Conservation (phyloP, 2,329 filamentous ascomycete genomes). For the Cordyceps militaris region DNA sequence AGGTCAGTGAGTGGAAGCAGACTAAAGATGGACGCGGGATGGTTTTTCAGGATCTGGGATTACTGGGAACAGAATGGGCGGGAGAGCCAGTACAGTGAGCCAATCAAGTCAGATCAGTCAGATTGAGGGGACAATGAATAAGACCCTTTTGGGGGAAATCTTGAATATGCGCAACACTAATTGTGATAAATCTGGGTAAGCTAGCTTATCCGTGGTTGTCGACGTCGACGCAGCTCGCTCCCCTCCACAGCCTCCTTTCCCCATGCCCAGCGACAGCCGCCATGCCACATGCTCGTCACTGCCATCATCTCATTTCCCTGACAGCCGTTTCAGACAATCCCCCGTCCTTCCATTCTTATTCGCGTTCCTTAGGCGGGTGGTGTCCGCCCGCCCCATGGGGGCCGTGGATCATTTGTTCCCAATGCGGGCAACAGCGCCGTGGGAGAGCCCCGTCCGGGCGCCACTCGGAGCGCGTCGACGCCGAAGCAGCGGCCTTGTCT, state of each 20-base stretch:
- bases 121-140: too few relatives aligned
- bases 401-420: neutral
- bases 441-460: neutral
- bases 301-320: neutral
- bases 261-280: neutral
- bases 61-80: too few relatives aligned
- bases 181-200: too few relatives aligned
- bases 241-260: too few relatives aligned
- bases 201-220: too few relatives aligned
- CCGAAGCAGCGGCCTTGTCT: neutral
- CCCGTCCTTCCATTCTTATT: neutral
- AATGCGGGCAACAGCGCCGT: conserved; percentile 10
- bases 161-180: too few relatives aligned
- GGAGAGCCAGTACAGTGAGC: too few relatives aligned
- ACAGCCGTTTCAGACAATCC: neutral
- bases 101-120: too few relatives aligned
- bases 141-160: neutral
- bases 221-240: too few relatives aligned
- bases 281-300: neutral
- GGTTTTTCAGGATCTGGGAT: too few relatives aligned
- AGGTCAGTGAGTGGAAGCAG: too few relatives aligned
- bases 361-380: neutral
- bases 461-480: neutral
- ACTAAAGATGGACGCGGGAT: too few relatives aligned
- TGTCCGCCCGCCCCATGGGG: neutral